Evolutionary conservation across 768 basidiomycete species (phyloP).

Genomic region (Podaxis pistillaris): DNA sequence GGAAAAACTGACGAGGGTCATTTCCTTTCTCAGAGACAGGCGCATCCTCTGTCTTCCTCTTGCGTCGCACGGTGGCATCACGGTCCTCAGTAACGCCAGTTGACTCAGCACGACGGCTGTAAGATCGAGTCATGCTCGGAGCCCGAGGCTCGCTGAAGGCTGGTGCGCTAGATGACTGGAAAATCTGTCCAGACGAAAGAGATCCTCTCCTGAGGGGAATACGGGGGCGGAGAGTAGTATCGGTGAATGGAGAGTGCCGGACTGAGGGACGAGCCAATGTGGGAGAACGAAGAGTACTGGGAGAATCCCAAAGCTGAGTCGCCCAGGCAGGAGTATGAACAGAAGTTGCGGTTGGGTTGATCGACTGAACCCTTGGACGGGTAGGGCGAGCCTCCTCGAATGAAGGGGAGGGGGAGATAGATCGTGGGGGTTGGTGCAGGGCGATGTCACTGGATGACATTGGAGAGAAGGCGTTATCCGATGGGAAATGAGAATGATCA

Average conservation of each 20-base stretch:
- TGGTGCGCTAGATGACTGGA: conserved; percentile 74
- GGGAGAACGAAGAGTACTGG: conserved; percentile 42
- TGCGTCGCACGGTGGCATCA: conserved; percentile 73
- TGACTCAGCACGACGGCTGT: conserved; percentile 68
- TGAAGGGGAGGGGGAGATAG: conserved; percentile 55
- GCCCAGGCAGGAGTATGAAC: conserved; percentile 64
- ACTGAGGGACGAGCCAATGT: conserved; percentile 42
- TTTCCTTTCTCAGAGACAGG: conserved; percentile 33
- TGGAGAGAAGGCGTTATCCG: conserved; percentile 49
- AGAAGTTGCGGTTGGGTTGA: conserved; percentile 62
- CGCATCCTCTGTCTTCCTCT: conserved; percentile 45
- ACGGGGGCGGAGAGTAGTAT: conserved; percentile 38
- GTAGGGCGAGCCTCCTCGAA: conserved; percentile 44
- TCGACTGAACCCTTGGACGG: conserved; percentile 48
- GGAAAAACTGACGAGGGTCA: conserved; percentile 44
- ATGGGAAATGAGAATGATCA: conserved; percentile 44
- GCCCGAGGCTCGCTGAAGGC: conserved; percentile 46
- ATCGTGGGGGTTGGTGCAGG: conserved; percentile 60
- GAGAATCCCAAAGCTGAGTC: conserved; percentile 57
- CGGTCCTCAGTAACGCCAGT: conserved; percentile 47
- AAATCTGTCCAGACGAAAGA: conserved; percentile 50
- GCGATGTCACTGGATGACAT: conserved; percentile 50
- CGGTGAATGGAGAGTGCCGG: conserved; percentile 48
- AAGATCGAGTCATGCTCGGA: conserved; percentile 52
- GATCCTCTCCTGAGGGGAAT: conserved; percentile 44